Base-by-base conservation (phyloP, 306 rosid species). In the Cicer arietinum region DNA sequence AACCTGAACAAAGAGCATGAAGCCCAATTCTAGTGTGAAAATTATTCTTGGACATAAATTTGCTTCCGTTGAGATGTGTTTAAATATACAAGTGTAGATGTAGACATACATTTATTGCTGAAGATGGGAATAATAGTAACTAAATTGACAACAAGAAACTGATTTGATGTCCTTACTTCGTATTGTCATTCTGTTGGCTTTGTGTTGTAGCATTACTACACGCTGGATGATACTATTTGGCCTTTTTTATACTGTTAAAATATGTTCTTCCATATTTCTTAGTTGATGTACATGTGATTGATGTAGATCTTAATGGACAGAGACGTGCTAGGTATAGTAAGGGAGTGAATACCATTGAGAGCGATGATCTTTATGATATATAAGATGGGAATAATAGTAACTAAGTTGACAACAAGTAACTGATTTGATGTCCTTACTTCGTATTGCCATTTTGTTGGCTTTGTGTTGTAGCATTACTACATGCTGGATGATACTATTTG, bases 301-400 rank as follows among this genome's bases (percentile, higher is more conserved):
- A 43, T 75, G 64, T 87, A 44, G 58, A n/a, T 20, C 51, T 75
- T 52, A 74, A 48, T 86, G 80, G 54, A 75, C 86, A 95, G 99
- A 90, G 97, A 85, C 89, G 84, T 30, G 80, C 78, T 48, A 90
- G 95, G 80, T 74, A 68, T 45, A 80, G 53, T 66, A 83, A 68
- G 51, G 89, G 80, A 50, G 73, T 54, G 56, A 51, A 52, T 65
- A 68, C 78, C 22, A 39, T 40, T 40, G 67, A 72, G 82, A 73
- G 85, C 25, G 75, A 51, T 71, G 90, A 82, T 77, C 84, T 90
- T 39, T 92, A 92, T 77, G 85, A 87, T 81, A 85, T 86, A 90
- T 83, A 87, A 79, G 89, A 90, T 67, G 46, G 35, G 35, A 3
- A 30, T 30, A 30, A 3, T 30, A 3, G 35, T 30, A 30, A 30